A percentile compares a stretch with the other conserved stretches of the same genome.
phyloP scores from a whole-genome alignment of 352 stramenopile species.

The Phytopythium litorale region DNA sequence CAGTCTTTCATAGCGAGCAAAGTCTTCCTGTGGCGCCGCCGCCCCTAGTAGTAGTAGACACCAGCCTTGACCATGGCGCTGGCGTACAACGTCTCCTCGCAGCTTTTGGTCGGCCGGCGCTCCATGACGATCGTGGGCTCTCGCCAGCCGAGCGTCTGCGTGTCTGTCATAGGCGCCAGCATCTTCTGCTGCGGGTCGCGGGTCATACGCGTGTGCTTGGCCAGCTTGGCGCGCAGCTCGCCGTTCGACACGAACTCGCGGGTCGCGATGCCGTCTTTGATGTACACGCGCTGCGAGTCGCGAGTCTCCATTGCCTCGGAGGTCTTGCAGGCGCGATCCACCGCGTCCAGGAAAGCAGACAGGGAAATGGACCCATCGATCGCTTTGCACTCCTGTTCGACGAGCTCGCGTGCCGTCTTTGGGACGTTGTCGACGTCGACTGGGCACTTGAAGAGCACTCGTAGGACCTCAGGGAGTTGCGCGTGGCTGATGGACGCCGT shows the following conservation, averaged over 20 bases:
- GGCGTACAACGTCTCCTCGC: constrained; percentile 61
- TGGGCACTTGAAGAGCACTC: constrained; percentile 57
- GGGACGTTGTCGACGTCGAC: constrained; percentile 53
- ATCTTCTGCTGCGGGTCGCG: constrained; percentile 42
- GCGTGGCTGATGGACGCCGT: constrained; percentile 30
- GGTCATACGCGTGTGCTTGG: constrained; percentile 57
- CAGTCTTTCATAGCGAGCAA: not conserved
- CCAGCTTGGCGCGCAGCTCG: constrained; percentile 41
- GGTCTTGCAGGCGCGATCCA: constrained; percentile 24
- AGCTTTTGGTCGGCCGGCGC: constrained; percentile 57
- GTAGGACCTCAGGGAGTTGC: constrained; percentile 38
- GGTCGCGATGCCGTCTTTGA: constrained; percentile 25
- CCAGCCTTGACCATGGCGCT: constrained; percentile 74
- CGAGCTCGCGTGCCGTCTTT: constrained; percentile 14
- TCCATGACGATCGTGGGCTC: constrained; percentile 37
- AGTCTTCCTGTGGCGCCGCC: not conserved
- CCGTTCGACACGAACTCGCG: constrained; percentile 60
- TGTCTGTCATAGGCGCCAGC: constrained; percentile 43
- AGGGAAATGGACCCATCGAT: constrained; percentile 6
- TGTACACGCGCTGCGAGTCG: constrained; percentile 26
- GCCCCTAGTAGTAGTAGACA: constrained; percentile 67
- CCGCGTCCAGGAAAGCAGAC: constrained; percentile 25
- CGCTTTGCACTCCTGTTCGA: constrained; percentile 16
- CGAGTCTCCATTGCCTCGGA: constrained; percentile 30
- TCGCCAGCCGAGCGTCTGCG: constrained; percentile 50